Conservation (phyloP, 768 basidiomycete genomes). For the Goffeauzyma gilvescens region DNA sequence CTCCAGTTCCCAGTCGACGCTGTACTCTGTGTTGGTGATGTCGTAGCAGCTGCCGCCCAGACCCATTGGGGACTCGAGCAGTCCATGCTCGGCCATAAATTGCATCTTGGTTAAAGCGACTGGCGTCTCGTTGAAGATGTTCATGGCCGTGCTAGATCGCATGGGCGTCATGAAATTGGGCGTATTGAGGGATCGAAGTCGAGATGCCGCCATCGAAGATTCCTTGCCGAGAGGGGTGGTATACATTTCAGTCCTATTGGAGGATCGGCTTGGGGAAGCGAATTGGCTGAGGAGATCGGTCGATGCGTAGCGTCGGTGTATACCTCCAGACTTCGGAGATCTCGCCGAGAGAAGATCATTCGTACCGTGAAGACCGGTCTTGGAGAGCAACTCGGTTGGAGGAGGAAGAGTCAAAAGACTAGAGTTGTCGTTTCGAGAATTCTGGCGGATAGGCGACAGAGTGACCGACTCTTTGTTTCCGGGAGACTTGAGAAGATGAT, state of each 20-base stretch:
- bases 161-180: constrained; percentile 1
- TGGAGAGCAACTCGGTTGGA: constrained; percentile 5
- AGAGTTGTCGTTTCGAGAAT: no score
- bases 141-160: background rate
- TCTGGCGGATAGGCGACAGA: constrained; percentile 10
- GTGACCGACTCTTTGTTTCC: background rate
- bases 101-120: constrained; percentile 5
- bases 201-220: no score
- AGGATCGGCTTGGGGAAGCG: no score
- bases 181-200: no score
- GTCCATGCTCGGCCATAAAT: constrained; percentile 10
- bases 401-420: constrained; percentile 9
- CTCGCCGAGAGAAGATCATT: no score
- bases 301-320: no score
- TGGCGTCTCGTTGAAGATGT: constrained; percentile 7
- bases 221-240: no score
- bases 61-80: constrained; percentile 7
- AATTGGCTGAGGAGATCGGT: no score
- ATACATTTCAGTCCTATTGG: no score
- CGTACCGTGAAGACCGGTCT: no score
- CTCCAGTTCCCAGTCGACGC: constrained; percentile 9
- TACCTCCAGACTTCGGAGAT: no score
- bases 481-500: background rate
- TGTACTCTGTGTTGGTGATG: constrained; percentile 5
- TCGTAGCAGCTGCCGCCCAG: constrained; percentile 8